A percentile compares a stretch with the other conserved stretches of the same genome.
Conservation (phyloP, 345 rosid species). For the Populus euphratica region DNA sequence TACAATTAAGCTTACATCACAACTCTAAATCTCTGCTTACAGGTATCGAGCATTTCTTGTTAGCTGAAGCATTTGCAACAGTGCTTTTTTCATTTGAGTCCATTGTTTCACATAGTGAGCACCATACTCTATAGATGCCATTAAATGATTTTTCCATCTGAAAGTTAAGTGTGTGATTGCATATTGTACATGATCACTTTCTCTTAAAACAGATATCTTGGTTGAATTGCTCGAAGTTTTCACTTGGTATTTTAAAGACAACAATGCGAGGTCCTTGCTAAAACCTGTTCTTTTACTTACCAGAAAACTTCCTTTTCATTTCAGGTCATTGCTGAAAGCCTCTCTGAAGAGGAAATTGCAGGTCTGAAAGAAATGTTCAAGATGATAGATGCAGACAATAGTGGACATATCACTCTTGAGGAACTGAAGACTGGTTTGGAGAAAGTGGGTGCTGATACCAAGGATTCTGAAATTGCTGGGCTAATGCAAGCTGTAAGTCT, state of each 20-base stretch:
- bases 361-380: conserved; percentile 88
- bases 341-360: conserved; percentile 88
- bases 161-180: background rate
- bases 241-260: background rate
- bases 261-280: background rate
- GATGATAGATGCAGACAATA: conserved; percentile 85
- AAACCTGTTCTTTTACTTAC: background rate
- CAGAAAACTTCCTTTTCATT: background rate
- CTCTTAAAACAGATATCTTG: background rate
- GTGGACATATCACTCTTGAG: conserved; percentile 84
- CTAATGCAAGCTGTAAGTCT: conserved; percentile 83
- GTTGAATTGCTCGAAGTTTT: background rate
- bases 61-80: background rate
- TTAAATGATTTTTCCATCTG: background rate
- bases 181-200: background rate
- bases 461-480: conserved; percentile 62
- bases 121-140: background rate
- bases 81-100: background rate
- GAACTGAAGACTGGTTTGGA: conserved; percentile 79
- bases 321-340: conserved; percentile 85
- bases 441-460: conserved; percentile 71
- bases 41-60: background rate
- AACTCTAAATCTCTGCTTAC: background rate
- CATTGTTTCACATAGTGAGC: background rate
- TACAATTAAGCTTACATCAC: background rate